Conservation (phyloP, 208 protist species). For the Lotmaria passim region DNA sequence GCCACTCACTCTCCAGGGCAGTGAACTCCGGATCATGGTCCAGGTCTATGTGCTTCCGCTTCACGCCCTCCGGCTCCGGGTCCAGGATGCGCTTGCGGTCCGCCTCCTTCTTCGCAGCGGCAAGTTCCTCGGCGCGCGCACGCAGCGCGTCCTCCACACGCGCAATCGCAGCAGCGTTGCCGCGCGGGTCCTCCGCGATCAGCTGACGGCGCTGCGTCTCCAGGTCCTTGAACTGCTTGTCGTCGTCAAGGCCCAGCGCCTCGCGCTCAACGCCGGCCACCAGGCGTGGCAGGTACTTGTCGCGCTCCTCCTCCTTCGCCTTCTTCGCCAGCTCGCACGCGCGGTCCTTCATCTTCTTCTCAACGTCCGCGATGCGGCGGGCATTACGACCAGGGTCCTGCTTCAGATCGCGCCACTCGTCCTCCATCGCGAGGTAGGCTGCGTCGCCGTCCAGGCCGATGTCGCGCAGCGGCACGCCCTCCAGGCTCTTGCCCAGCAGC, state of each 20-base stretch:
- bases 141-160: constrained; percentile 66
- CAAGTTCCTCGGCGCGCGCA: constrained; percentile 59
- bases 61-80: constrained; percentile 61
- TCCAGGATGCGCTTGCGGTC: constrained; percentile 57
- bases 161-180: constrained; percentile 50
- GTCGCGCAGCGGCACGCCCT: too few relatives aligned
- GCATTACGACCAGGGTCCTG: too few relatives aligned
- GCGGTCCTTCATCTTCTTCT: too few relatives aligned
- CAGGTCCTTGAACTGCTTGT: constrained; percentile 61
- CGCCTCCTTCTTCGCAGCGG: constrained; percentile 49
- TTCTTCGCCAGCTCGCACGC: too few relatives aligned
- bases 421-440: too few relatives aligned
- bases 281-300: constrained; percentile 40
- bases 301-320: constrained; percentile 55
- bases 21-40: constrained; percentile 60
- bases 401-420: too few relatives aligned
- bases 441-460: too few relatives aligned
- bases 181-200: constrained; percentile 47
- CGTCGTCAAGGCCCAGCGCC: constrained; percentile 66
- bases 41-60: constrained; percentile 56
- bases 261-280: neutral
- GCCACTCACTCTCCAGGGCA: constrained; percentile 53
- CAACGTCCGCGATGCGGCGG: too few relatives aligned
- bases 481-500: too few relatives aligned
- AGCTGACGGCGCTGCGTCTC: constrained; percentile 62